Evolutionary conservation across 352 stramenopile species (phyloP).

Genomic region (Aphanomyces stellatus): DNA sequence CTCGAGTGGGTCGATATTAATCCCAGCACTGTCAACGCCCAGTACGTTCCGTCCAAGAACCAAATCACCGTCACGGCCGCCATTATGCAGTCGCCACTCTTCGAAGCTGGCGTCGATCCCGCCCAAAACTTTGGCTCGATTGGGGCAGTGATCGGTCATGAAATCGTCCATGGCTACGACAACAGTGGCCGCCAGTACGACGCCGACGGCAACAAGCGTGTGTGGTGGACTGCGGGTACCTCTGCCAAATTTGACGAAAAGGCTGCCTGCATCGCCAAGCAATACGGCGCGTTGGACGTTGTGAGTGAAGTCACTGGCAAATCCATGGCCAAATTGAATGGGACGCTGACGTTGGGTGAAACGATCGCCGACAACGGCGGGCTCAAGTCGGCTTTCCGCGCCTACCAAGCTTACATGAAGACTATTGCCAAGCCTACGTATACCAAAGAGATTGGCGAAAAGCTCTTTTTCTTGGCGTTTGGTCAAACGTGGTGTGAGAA

Average conservation of each 20-base stretch:
- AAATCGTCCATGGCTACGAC: constrained; percentile 92
- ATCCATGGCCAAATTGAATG: constrained; percentile 63
- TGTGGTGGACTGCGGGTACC: constrained; percentile 83
- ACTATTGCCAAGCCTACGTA: too few relatives aligned
- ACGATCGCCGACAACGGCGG: too few relatives aligned
- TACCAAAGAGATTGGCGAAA: constrained; percentile 6
- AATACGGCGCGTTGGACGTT: constrained; percentile 50
- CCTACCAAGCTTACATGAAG: too few relatives aligned
- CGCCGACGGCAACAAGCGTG: constrained; percentile 68
- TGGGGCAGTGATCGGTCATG: constrained; percentile 88
- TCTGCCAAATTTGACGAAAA: constrained; percentile 38
- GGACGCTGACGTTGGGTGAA: constrained; percentile 82
- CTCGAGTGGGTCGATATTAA: constrained; percentile 83
- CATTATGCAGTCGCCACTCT: constrained; percentile 88
- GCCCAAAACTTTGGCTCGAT: constrained; percentile 87
- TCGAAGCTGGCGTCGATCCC: constrained; percentile 62
- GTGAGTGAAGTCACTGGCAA: constrained; percentile 26
- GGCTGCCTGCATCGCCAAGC: constrained; percentile 38
- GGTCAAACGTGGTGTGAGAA: constrained; percentile 19
- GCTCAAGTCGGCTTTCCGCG: too few relatives aligned
- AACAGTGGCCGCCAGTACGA: constrained; percentile 86
- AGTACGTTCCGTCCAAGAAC: constrained; percentile 49
- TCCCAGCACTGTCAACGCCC: constrained; percentile 86
- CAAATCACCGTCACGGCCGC: constrained; percentile 91
- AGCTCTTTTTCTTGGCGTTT: constrained; percentile 21